Conservation (phyloP, 176 grass and related monocot genomes). For the Phragmites australis region DNA sequence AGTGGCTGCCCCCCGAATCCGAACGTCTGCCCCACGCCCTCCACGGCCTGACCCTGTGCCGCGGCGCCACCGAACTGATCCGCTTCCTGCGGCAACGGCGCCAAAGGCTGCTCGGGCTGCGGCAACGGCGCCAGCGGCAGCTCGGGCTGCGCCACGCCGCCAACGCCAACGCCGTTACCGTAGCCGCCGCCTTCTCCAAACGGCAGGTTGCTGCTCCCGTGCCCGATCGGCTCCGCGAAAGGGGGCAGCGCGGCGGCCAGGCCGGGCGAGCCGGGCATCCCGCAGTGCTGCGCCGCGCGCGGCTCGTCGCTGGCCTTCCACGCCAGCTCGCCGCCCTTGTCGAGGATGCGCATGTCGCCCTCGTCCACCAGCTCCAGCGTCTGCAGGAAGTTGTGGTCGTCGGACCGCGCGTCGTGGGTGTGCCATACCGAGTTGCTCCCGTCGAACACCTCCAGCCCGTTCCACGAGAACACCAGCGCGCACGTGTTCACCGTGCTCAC, state of each 20-base stretch:
- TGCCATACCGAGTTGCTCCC: constrained; percentile 79
- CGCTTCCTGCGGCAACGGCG: constrained; percentile 25
- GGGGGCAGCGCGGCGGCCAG: constrained; percentile 53
- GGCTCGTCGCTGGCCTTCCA: constrained; percentile 88
- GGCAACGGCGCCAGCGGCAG: constrained; percentile 38
- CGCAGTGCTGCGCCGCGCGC: constrained; percentile 68
- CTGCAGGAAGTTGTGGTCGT: constrained; percentile 51
- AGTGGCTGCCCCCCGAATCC: constrained; percentile 71
- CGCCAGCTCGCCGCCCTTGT: constrained; percentile 83
- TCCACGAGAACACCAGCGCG: constrained; percentile 69
- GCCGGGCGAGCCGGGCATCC: constrained; percentile 65
- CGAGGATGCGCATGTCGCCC: constrained; percentile 94
- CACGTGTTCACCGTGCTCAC: constrained; percentile 76
- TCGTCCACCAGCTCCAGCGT: constrained; percentile 82
- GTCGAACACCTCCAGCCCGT: constrained; percentile 88
- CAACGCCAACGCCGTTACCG: not conserved
- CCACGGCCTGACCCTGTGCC: constrained; percentile 26
- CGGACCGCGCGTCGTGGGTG: constrained; percentile 58
- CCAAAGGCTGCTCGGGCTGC: constrained; percentile 1
- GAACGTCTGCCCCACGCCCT: constrained; percentile 45
- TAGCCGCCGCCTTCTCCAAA: constrained; percentile 40
- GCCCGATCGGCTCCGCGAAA: constrained; percentile 60
- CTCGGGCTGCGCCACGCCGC: constrained; percentile 34
- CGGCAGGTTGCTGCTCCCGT: constrained; percentile 54
- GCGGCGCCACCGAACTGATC: constrained; percentile 19